phyloP scores from a whole-genome alignment of 108 stramenopile genomes.

The Phaeodactylum tricornutum region DNA sequence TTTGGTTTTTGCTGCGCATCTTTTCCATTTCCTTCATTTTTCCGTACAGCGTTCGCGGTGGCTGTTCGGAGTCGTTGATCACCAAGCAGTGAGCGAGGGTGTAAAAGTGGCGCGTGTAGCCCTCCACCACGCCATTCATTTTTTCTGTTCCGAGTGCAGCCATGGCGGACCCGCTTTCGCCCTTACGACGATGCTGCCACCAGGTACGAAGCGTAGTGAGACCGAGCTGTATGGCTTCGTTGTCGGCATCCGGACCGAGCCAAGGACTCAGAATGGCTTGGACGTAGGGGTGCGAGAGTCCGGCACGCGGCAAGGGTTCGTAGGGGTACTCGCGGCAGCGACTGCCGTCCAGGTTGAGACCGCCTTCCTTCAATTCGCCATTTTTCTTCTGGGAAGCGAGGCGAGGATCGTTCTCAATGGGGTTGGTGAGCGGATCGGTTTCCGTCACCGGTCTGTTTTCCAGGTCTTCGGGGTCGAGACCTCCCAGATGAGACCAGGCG shows the following conservation, averaged over 20 bases:
- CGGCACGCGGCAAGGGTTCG: conserved; percentile 80
- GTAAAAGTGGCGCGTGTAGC: conserved; percentile 88
- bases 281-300: conserved; percentile 80
- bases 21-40: conserved; percentile 84
- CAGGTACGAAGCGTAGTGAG: conserved; percentile 80
- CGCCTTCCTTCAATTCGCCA: conserved; percentile 14
- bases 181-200: conserved; percentile 92
- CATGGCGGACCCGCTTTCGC: conserved; percentile 75
- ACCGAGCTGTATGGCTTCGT: conserved; percentile 81
- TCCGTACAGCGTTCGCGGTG: conserved; percentile 58
- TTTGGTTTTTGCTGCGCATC: conserved; percentile 42
- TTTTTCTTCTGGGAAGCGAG: conserved; percentile 13
- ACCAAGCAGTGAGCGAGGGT: conserved; percentile 75
- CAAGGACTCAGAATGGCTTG: conserved; percentile 85
- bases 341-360: conserved; percentile 25
- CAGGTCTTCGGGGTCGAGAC: conserved; percentile 65
- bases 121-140: conserved; percentile 86
- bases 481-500: conserved; percentile 84
- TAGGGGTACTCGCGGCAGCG: conserved; percentile 61
- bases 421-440: conserved; percentile 62
- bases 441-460: conserved; percentile 44
- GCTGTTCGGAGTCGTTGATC: conserved; percentile 77
- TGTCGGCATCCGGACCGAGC: conserved; percentile 84
- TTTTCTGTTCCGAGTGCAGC: conserved; percentile 81
- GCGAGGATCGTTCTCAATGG: conserved; percentile 50